Base-by-base conservation (phyloP, 208 protist genomes). In the Leishmania braziliensis region DNA sequence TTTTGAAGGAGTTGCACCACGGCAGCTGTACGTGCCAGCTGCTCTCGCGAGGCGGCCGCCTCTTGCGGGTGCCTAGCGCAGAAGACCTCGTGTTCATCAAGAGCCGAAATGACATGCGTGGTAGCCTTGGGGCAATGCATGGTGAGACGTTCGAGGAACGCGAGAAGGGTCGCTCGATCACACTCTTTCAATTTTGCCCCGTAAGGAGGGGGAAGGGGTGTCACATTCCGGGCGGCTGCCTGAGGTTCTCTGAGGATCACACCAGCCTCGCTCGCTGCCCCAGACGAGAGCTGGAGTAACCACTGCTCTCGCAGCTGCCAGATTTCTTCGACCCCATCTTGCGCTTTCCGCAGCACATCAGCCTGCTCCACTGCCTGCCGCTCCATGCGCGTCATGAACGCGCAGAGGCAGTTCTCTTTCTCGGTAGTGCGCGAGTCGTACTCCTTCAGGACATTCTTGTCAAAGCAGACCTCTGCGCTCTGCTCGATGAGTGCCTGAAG, bases 11-110 rank as follows among this genome's bases (percentile, higher is more conserved):
- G 86, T 54, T 79, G 77, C 36, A 79, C 46, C 48, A 88, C 87
- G 0, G 86, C 85, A 18, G 77, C 68, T 20, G 84, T 78, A 5
- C 75, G 84, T 4, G 58, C 74, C 23, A 79, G 76, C 18, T 46
- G 43, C 53, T 95, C 79, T 20, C 69, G 68, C 20, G 87, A 80
- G 14, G 84, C 85, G 23, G 74, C 78, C n/a, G 89, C 88, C 72
- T 96, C 93, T 46, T 18, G 60, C 0, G 87, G 78, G 76, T 95
- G 84, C n/a, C 79, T 66, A 18, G 26, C 50, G 36, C 90, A 69
- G 77, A 89, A 94, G 65, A 84, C 77, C 9, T 84, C 83, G 82
- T 92, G 84, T 60, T 93, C 93, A 75, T 93, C 88, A 39, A 95
- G 70, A 54, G 80, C 91, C 29, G 85, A 80, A 16, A 94, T 84